Conservation (phyloP, 2,329 filamentous ascomycete species). For the Neurospora crassa region DNA sequence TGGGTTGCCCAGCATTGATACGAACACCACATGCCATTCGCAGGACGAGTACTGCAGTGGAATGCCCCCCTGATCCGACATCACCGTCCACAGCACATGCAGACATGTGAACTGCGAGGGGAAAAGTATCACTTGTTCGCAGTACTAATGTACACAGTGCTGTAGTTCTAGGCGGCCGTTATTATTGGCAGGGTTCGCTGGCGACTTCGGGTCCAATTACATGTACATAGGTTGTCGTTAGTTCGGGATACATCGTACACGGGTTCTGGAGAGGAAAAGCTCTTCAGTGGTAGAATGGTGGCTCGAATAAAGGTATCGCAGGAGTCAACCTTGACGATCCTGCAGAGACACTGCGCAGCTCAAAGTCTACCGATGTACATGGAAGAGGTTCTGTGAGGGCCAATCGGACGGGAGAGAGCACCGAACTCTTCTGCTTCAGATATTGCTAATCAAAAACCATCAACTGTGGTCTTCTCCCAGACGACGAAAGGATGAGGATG, state of each 20-base stretch:
- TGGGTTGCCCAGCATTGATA: not conserved
- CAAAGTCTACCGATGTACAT: not conserved
- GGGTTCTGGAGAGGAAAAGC: not conserved
- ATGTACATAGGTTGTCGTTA: not conserved
- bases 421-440: not conserved
- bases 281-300: not conserved
- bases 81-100: not conserved
- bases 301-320: not conserved
- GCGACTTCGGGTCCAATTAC: not conserved
- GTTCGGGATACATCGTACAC: not conserved
- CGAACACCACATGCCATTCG: not conserved
- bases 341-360: too few relatives aligned
- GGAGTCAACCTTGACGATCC: not conserved
- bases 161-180: not conserved
- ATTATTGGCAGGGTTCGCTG: not conserved
- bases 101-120: not conserved
- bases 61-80: not conserved
- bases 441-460: not conserved
- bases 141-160: not conserved
- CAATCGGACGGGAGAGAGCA: not conserved
- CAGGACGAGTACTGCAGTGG: not conserved
- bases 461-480: not conserved
- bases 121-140: not conserved
- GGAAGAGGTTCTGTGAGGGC: not conserved
- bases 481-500: not conserved